A percentile compares a stretch with the other conserved stretches of the same genome.
Evolutionary conservation across 2,329 filamentous ascomycete species (phyloP).

Genomic region (Sporothrix euskadiensis): DNA sequence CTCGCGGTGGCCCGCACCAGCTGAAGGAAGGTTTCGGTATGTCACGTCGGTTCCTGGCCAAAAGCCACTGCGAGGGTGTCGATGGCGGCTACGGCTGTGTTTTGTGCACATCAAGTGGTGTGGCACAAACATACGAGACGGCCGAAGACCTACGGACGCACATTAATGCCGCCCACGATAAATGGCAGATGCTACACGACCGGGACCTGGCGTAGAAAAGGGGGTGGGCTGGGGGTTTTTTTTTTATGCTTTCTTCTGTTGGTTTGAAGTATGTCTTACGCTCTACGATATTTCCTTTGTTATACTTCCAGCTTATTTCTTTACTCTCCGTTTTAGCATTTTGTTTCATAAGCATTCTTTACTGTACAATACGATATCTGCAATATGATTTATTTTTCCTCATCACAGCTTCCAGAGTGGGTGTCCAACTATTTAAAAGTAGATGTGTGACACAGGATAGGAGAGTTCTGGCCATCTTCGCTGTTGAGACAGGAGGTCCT

Average conservation of each 20-base stretch:
- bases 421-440: background rate
- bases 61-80: slow-evolving; percentile 44
- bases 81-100: slow-evolving; percentile 42
- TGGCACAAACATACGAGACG: slow-evolving; percentile 40
- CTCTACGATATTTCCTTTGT: background rate
- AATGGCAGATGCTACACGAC: slow-evolving; percentile 49
- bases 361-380: background rate
- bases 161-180: slow-evolving; percentile 43
- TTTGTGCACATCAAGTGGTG: slow-evolving; percentile 44
- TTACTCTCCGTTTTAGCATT: too few relatives aligned
- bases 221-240: background rate
- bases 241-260: background rate
- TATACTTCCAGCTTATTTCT: background rate
- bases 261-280: too few relatives aligned
- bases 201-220: slow-evolving; percentile 38
- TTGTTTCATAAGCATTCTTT: background rate
- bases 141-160: slow-evolving; percentile 40
- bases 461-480: background rate
- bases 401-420: background rate
- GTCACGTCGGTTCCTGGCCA: slow-evolving; percentile 44
- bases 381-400: background rate
- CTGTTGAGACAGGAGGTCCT: background rate
- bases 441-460: background rate
- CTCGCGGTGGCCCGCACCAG: slow-evolving; percentile 26
- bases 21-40: slow-evolving; percentile 46